Percentiles rank a stretch among this genome's conserved stretches.
These are phyloP conservation scores for Sporothrix brasiliensis DNA, from an alignment of 2,329 filamentous ascomycete genomes.

Conservation along the genomic window DNA sequence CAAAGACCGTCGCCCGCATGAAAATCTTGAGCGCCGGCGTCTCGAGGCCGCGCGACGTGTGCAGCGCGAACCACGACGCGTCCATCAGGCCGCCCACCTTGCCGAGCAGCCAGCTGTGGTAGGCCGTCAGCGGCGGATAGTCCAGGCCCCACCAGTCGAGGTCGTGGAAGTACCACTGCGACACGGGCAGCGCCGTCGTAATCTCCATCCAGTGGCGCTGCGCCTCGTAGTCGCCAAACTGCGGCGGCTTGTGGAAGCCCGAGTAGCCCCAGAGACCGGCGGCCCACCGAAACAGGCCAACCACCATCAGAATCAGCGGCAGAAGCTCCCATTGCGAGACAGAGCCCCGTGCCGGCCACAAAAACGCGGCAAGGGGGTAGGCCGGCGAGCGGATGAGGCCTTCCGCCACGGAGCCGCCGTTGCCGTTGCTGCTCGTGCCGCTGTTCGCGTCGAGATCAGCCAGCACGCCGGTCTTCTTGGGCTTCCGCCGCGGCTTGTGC, in stretches of 20 bases:
- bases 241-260: slow-evolving; percentile 76
- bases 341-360: slow-evolving; percentile 86
- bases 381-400: slow-evolving; percentile 63
- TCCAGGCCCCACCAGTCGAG: slow-evolving; percentile 97
- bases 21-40: slow-evolving; percentile 83
- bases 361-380: slow-evolving; percentile 89
- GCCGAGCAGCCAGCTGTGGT: slow-evolving; percentile 95
- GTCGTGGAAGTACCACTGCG: slow-evolving; percentile 98
- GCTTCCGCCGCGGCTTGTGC: slow-evolving; percentile 63
- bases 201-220: slow-evolving; percentile 99
- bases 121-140: slow-evolving; percentile 95
- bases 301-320: slow-evolving; percentile 83
- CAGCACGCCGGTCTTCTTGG: slow-evolving; percentile 48
- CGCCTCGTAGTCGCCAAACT: slow-evolving; percentile 97
- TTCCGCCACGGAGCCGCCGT: slow-evolving; percentile 41
- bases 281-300: slow-evolving; percentile 91
- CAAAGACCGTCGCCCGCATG: slow-evolving; percentile 89
- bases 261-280: slow-evolving; percentile 94
- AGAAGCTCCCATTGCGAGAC: slow-evolving; percentile 90
- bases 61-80: slow-evolving; percentile 83
- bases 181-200: slow-evolving; percentile 83
- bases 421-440: slow-evolving; percentile 18
- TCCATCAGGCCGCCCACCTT: slow-evolving; percentile 80
- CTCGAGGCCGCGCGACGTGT: slow-evolving; percentile 79
- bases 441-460: slow-evolving; percentile 26